phyloP scores from a whole-genome alignment of 2,329 filamentous ascomycete genomes.

The Neoascochyta sp. region DNA sequence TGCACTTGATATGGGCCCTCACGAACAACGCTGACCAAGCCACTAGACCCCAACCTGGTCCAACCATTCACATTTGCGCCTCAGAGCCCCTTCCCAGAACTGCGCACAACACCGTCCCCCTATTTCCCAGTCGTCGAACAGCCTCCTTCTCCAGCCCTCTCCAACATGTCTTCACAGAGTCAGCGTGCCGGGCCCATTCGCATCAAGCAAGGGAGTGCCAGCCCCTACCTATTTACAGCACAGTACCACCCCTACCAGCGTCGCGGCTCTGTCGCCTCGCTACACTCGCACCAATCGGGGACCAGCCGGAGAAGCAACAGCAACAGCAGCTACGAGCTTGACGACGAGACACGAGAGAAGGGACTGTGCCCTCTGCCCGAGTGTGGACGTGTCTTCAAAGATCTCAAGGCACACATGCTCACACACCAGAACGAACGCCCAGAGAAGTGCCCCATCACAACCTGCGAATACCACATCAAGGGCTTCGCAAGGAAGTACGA shows the following conservation, averaged over 20 bases:
- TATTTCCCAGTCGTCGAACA: conserved; percentile 43
- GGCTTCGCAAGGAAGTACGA: conserved; percentile 95
- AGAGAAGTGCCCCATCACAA: conserved; percentile 89
- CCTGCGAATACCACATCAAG: conserved; percentile 87
- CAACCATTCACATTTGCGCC: conserved; percentile 48
- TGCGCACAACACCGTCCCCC: conserved; percentile 40
- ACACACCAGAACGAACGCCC: conserved; percentile 88
- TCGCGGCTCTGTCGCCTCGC: conserved; percentile 66
- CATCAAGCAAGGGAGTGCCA: conserved; percentile 55
- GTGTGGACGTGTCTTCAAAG: conserved; percentile 83
- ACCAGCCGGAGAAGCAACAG: conserved; percentile 51
- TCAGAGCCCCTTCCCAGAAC: conserved; percentile 43
- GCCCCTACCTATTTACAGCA: conserved; percentile 61
- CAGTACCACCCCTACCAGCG: conserved; percentile 58
- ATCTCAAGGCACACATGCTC: conserved; percentile 89
- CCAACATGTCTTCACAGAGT: conserved; percentile 49
- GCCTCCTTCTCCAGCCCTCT: conserved; percentile 62
- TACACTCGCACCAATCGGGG: conserved; percentile 61
- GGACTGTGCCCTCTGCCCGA: conserved; percentile 76
- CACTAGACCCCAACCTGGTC: conserved; percentile 60
- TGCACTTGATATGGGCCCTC: no score
- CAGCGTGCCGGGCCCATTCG: conserved; percentile 40
- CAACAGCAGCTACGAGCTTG: conserved; percentile 39
- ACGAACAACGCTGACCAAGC: no score
- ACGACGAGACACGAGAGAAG: conserved; percentile 58